Evolutionary conservation across 441 rosid species (phyloP), one percentile per base, ranked within the genome.

Genomic region (Aquilaria agallochum): DNA sequence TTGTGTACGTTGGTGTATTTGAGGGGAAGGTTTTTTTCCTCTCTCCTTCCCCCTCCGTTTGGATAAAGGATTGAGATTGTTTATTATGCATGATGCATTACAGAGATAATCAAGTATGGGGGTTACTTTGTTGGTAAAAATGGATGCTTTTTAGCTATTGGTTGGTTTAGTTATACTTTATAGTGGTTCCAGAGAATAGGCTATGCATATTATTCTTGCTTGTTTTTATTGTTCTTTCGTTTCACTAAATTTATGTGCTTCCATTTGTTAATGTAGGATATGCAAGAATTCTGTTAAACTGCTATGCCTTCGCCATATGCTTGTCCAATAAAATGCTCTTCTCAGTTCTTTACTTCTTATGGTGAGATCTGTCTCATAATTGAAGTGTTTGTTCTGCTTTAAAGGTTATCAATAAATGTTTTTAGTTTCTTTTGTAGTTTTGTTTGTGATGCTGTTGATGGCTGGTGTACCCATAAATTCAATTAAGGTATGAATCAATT

Each of bases 381-480:
- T 13, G 11, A 20, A 47, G 47, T 42, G 58, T 48, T 45, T 2
- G 56, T 62, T 53, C 32, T 15, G 1, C 20, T 5, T 11, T 68
- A 42, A 33, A 13, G 2, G 50, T 42, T 6, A 31, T 15, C 40
- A 13, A 11, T 50, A 64, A 75, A 32, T 56, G 65, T 13, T 53
- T 62, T 6, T 27, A 62, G 69, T 49, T 67, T 47, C 56, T 45
- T 32, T 78, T 67, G 71, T 87, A 93, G 99, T 81, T 94, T 94
- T 79, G 95, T 90, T 36, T 94, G 99, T 71, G 99, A 94, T 71
- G 99, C 88, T 32, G 73, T 94, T 64, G 99, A 91, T 76, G 99
- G 99, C 64, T 94, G 99, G 97, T 87, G 93, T 61, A 97, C 99
- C 64, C 95, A 97, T 55, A 87, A 80, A 75, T 91, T 91, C 78